Conservation (phyloP, 23 red algal genomes). For the Chondrus crispus region DNA sequence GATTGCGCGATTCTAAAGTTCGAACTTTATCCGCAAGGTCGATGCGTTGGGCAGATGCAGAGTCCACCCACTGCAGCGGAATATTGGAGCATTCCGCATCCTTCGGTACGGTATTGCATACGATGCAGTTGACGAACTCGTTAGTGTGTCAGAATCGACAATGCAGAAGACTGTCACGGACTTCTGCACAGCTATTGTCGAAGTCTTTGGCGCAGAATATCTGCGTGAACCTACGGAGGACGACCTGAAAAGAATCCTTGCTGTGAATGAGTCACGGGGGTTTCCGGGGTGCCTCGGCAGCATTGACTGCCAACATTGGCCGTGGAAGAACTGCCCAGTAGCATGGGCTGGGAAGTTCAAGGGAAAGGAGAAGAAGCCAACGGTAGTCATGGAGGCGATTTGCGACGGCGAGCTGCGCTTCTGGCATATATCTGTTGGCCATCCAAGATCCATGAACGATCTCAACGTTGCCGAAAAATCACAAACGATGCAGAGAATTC, state of each 20-base stretch:
- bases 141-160: background rate
- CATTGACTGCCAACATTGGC: conserved; percentile 32
- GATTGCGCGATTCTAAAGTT: too few relatives aligned
- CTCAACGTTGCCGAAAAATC: background rate
- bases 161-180: background rate
- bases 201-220: conserved; percentile 17
- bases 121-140: background rate
- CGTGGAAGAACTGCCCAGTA: conserved; percentile 44
- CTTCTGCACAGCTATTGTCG: background rate
- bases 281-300: conserved; percentile 26
- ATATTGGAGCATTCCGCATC: background rate
- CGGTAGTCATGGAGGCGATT: conserved; percentile 25
- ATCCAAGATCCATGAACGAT: background rate
- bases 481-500: background rate
- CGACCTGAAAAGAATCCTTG: conserved; percentile 2
- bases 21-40: background rate
- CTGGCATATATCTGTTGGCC: conserved; percentile 27
- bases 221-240: background rate
- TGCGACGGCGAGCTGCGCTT: conserved; percentile 18
- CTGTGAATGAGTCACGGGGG: background rate
- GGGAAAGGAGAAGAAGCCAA: conserved; percentile 15
- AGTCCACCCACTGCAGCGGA: background rate
- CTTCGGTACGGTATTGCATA: background rate
- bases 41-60: background rate
- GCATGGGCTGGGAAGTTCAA: conserved; percentile 19